Evolutionary conservation across 2,329 filamentous ascomycete species (phyloP).

Genomic region (Sporothrix inflata): DNA sequence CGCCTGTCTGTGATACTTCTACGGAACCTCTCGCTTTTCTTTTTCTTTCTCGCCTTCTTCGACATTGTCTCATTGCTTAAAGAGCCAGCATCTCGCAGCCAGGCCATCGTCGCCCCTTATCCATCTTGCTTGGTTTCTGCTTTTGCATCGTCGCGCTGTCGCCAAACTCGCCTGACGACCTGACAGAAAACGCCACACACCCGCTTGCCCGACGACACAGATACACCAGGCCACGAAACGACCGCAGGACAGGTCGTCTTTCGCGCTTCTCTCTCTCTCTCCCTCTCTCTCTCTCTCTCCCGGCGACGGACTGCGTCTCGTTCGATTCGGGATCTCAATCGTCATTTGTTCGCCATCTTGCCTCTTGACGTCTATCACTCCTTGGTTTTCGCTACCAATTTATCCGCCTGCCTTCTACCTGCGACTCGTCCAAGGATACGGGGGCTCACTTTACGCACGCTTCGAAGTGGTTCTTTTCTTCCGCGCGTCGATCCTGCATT

Average conservation of each 20-base stretch:
- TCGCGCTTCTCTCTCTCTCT: not conserved
- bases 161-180: not conserved
- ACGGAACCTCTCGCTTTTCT: not conserved
- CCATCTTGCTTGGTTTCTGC: not conserved
- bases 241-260: not conserved
- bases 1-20: not conserved
- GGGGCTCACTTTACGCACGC: not conserved
- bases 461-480: constrained; percentile 14
- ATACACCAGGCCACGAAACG: not conserved
- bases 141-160: not conserved
- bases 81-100: constrained; percentile 2
- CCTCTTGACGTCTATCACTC: not conserved
- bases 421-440: not conserved
- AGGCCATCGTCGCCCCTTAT: not conserved
- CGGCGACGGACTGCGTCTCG: no score
- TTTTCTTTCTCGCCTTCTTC: not conserved
- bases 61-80: not conserved
- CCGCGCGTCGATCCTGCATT: constrained; percentile 30
- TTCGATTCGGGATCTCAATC: not conserved
- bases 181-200: not conserved
- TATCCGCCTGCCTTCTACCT: constrained; percentile 16
- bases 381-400: not conserved
- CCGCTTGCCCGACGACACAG: not conserved
- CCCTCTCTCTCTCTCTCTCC: not conserved
- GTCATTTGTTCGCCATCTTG: not conserved